Base-by-base conservation (phyloP, 345 rosid species). In the Populus alba region DNA sequence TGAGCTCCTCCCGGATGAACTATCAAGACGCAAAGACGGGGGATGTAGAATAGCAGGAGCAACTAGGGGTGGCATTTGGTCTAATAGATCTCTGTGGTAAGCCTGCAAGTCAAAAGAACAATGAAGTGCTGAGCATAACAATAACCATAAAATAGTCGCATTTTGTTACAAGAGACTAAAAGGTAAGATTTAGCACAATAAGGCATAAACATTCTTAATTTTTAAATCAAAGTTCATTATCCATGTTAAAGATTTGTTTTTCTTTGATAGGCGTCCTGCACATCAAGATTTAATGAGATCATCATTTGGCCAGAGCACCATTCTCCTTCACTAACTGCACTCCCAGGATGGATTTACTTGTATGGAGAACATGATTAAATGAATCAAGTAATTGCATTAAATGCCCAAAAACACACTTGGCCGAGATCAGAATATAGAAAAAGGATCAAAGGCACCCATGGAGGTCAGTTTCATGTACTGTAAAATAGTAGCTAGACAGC, bases 61-160 rank as follows among this genome's bases (percentile, higher is more conserved):
- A 79, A 72, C 74, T 22, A 86, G 88, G 66, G 92, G 91, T n/a
- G 87, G 84, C 94, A 87, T 90, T 53, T 83, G 92, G 89, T 89
- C 91, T 83, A 94, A 75, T 63, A 94, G 23, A 75, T 90, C 98
- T 87, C 91, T 86, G 73, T 94, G 98, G 84, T 94, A 91, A 57
- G 83, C 89, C 98, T 92, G 86, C 18, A 65, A 15, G 20, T 73
- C 53, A 72, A 77, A 38, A 57, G 22, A 75, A 74, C 39, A 23
- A 65, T 8, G 4, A 62, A 29, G 5, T 2, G 31, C 20, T 7
- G 25, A 17, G 74, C 59, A 71, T 6, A 27, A 71, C 7, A 71
- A 49, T 16, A 20, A 33, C n/a, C 17, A 9, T 22, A 22, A 13
- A 13, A 67, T 62, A 57, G 23, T 53, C 17, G 22, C 12, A 57